Evolutionary conservation across 176 grass and related monocot genomes (phyloP).

Genomic region (Zizania latifolia): DNA sequence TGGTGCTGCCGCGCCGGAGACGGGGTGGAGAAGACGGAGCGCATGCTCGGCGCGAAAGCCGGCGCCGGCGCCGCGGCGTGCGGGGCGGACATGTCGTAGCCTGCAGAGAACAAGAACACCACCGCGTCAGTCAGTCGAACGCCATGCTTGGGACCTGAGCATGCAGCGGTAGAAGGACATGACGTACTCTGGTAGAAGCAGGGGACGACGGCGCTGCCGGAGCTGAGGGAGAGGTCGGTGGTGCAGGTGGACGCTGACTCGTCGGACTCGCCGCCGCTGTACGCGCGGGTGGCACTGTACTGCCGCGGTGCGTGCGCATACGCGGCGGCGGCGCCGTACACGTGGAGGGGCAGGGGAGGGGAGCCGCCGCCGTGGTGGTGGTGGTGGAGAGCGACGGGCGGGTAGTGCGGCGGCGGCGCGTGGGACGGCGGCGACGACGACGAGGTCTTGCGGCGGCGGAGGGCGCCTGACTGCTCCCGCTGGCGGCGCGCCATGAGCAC

Average conservation of each 20-base stretch:
- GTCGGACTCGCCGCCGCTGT: conserved; percentile 63
- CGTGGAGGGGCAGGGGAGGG: neutral
- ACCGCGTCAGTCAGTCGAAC: neutral
- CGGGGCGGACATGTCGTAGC: conserved; percentile 40
- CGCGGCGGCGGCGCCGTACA: neutral
- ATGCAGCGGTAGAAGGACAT: neutral
- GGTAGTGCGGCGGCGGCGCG: neutral
- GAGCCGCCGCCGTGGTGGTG: conserved; percentile 6
- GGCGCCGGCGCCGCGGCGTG: neutral
- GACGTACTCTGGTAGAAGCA: conserved; percentile 41
- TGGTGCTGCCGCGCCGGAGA: neutral
- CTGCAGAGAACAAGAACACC: neutral
- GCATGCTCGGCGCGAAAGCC: conserved; percentile 39
- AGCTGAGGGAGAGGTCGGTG: conserved; percentile 70
- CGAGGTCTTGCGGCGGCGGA: conserved; percentile 56
- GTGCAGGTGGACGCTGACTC: conserved; percentile 75
- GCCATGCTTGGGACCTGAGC: neutral
- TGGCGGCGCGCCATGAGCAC: conserved; percentile 77
- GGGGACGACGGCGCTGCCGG: conserved; percentile 29
- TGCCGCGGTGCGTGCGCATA: conserved; percentile 6
- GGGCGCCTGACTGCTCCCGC: conserved; percentile 59
- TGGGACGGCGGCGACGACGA: neutral
- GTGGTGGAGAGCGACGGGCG: conserved; percentile 2
- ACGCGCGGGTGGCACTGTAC: conserved; percentile 27
- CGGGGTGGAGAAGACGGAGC: conserved; percentile 42